These are phyloP conservation scores for Mycena sp. DNA, from an alignment of 1,284 basidiomycete genomes.

Conservation along the genomic window DNA sequence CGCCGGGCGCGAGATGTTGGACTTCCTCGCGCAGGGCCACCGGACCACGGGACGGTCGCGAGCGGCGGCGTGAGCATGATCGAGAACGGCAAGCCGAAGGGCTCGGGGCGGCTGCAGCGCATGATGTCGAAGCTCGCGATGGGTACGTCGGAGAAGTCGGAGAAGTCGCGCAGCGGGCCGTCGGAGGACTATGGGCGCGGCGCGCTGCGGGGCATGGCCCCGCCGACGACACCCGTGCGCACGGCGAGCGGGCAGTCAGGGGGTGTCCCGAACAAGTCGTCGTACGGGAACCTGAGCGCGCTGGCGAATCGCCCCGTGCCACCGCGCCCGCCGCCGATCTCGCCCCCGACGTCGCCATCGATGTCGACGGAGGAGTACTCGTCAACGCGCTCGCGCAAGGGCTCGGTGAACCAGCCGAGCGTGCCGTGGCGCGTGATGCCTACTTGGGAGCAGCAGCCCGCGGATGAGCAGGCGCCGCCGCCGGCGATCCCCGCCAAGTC, in stretches of 20 bases:
- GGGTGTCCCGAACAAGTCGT: constrained; percentile 40
- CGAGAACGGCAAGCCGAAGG: constrained; percentile 54
- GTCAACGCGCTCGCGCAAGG: constrained; percentile 26
- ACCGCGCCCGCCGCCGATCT: constrained; percentile 56
- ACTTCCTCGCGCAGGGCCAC: constrained; percentile 47
- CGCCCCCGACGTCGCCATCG: constrained; percentile 54
- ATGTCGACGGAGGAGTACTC: constrained; percentile 35
- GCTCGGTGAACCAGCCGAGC: constrained; percentile 7
- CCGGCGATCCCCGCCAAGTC: constrained; percentile 19
- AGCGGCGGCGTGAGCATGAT: constrained; percentile 17
- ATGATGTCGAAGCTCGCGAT: constrained; percentile 82
- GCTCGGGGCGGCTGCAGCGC: constrained; percentile 68
- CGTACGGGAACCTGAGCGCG: constrained; percentile 51
- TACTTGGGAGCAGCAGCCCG: constrained; percentile 31
- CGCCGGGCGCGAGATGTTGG: constrained; percentile 38
- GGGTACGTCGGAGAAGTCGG: constrained; percentile 59
- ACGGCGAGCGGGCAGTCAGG: constrained; percentile 1
- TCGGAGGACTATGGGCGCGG: constrained; percentile 31
- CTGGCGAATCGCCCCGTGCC: constrained; percentile 66
- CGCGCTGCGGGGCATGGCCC: constrained; percentile 19
- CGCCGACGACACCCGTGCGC: constrained; percentile 29
- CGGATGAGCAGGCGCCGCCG: constrained; percentile 21
- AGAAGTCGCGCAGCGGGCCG: constrained; percentile 49
- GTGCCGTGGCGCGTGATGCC: constrained; percentile 16
- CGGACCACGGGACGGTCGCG: constrained; percentile 31